phyloP scores from a whole-genome alignment of 2,329 filamentous ascomycete genomes.

The Talaromyces sp. region DNA sequence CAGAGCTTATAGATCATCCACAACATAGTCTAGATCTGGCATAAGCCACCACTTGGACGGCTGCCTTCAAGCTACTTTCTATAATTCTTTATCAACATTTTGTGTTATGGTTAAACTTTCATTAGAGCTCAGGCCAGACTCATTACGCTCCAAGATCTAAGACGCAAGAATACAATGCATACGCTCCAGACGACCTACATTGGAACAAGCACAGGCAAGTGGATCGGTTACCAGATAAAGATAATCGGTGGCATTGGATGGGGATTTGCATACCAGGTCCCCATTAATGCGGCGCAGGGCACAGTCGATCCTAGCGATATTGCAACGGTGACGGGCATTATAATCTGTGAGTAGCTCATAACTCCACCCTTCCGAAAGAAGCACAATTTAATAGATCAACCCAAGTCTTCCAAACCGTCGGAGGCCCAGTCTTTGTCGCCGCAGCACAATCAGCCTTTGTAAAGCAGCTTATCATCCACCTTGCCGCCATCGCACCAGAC shows the following conservation, averaged over 20 bases:
- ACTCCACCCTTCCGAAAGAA: background rate
- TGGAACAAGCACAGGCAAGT: too few species aligned
- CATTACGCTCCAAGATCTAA: conserved; percentile 51
- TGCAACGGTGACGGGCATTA: conserved; percentile 15
- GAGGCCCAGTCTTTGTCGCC: background rate
- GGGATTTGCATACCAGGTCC: too few species aligned
- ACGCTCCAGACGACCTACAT: conserved; percentile 46
- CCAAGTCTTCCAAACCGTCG: conserved; percentile 2
- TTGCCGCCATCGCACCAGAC: background rate
- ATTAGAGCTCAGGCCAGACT: conserved; percentile 19
- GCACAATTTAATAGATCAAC: background rate
- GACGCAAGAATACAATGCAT: conserved; percentile 45
- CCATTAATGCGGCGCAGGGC: too few species aligned
- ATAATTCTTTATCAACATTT: conserved; percentile 46
- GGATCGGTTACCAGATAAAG: too few species aligned
- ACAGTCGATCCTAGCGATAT: too few species aligned
- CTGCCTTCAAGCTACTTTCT: conserved; percentile 42
- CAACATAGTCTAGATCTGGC: conserved; percentile 20
- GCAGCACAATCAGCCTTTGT: background rate
- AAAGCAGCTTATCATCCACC: background rate
- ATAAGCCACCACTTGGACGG: conserved; percentile 50
- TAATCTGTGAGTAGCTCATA: conserved; percentile 17
- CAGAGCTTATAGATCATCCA: conserved; percentile 11
- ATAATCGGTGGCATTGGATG: too few species aligned
- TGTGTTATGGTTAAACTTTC: conserved; percentile 43